Percentiles rank a stretch among this genome's conserved stretches.
These are phyloP conservation scores for Vararia minispora DNA, from an alignment of 768 basidiomycete species.

Conservation along the genomic window DNA sequence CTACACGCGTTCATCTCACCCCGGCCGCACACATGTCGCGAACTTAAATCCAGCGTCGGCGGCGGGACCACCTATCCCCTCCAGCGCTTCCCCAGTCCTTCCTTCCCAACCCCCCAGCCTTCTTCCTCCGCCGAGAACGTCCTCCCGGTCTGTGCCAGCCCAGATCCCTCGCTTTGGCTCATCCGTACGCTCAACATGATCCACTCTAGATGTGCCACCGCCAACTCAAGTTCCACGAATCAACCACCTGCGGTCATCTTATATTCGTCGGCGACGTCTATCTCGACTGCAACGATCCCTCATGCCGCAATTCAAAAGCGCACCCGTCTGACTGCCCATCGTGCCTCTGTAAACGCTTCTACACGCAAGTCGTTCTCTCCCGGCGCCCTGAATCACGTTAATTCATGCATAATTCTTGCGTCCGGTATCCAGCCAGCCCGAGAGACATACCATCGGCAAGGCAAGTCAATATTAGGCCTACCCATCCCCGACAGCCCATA, in stretches of 20 bases:
- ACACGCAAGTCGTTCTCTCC: constrained; percentile 30
- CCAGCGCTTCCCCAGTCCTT: constrained; percentile 9
- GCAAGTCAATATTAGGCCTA: too few species aligned
- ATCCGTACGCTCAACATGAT: constrained; percentile 9
- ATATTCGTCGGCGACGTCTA: constrained; percentile 30
- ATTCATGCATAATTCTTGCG: too few species aligned
- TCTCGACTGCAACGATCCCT: constrained; percentile 38
- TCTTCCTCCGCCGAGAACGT: constrained; percentile 24
- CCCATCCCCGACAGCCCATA: too few species aligned
- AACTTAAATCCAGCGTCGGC: too few species aligned
- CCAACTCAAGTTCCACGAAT: constrained; percentile 40
- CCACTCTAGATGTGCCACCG: constrained; percentile 50
- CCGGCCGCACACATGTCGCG: background rate
- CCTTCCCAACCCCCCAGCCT: constrained; percentile 10
- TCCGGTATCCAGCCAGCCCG: too few species aligned
- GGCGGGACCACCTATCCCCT: too few species aligned
- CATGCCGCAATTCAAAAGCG: constrained; percentile 35
- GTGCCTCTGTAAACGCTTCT: constrained; percentile 47
- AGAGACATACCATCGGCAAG: too few species aligned
- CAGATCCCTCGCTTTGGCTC: constrained; percentile 10
- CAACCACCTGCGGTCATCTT: constrained; percentile 44
- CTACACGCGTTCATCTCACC: too few species aligned
- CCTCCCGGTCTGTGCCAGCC: constrained; percentile 3
- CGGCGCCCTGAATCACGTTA: too few species aligned
- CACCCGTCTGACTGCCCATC: constrained; percentile 41